Evolutionary conservation across 176 grass and related monocot species (phyloP).

Genomic region (Elaeis guineensis): DNA sequence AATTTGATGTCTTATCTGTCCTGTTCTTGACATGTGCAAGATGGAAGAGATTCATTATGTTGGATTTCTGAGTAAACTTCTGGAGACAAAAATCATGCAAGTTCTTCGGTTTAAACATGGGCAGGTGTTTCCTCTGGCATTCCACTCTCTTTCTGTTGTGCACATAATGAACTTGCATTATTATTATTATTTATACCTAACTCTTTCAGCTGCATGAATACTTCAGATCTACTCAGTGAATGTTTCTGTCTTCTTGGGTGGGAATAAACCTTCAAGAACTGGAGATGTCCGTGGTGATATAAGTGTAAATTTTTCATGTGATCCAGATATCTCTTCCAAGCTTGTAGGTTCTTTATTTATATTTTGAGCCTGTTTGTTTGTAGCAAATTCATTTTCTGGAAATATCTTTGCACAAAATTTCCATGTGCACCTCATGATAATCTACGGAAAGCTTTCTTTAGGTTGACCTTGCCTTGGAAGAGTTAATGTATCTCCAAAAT

Average conservation of each 20-base stretch:
- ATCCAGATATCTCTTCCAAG: slow-evolving; percentile 86
- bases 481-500: slow-evolving; percentile 76
- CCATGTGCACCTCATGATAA: slow-evolving; percentile 9
- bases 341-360: slow-evolving; percentile 40
- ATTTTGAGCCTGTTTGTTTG: slow-evolving; percentile 12
- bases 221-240: slow-evolving; percentile 88
- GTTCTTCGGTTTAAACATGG: slow-evolving; percentile 99
- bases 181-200: slow-evolving; percentile 3
- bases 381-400: slow-evolving; percentile 4
- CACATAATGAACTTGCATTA: background rate
- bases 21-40: slow-evolving; percentile 23
- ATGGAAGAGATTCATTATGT: slow-evolving; percentile 94
- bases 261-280: slow-evolving; percentile 95
- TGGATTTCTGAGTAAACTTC: slow-evolving; percentile 95
- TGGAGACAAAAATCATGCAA: slow-evolving; percentile 97
- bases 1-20: slow-evolving; percentile 24
- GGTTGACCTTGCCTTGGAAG: slow-evolving; percentile 90
- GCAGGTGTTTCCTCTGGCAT: slow-evolving; percentile 46
- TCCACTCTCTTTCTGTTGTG: background rate
- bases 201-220: slow-evolving; percentile 1
- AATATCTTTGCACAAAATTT: slow-evolving; percentile 8
- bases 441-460: slow-evolving; percentile 26
- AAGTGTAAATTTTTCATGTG: slow-evolving; percentile 93
- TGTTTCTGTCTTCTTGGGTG: slow-evolving; percentile 92
- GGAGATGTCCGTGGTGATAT: slow-evolving; percentile 89